Conservation (phyloP, 1,139 yeast genomes). For the Blastobotrys petasosporus region DNA sequence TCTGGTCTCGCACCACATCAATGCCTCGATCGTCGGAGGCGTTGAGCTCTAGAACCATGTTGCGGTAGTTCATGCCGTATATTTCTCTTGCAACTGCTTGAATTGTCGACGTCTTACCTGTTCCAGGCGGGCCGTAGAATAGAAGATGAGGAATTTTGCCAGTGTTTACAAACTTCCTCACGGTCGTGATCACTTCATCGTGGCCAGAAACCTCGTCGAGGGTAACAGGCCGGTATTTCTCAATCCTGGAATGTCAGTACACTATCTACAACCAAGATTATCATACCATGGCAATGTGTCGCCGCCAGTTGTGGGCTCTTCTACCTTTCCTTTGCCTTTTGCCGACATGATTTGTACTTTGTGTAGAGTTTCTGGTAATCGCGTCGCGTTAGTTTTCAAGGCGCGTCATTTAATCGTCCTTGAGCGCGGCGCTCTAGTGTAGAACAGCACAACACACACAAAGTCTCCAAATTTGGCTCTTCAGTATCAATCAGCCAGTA, state of each 20-base stretch:
- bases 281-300: too few relatives aligned
- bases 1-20: slow-evolving; percentile 78
- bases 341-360: slow-evolving; percentile 10
- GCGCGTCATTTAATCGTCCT: too few relatives aligned
- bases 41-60: slow-evolving; percentile 86
- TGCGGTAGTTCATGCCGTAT: slow-evolving; percentile 77
- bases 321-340: slow-evolving; percentile 13
- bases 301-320: too few relatives aligned
- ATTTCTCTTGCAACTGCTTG: slow-evolving; percentile 85
- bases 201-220: slow-evolving; percentile 91
- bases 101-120: slow-evolving; percentile 94
- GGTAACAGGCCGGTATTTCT: slow-evolving; percentile 83
- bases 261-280: too few relatives aligned
- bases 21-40: slow-evolving; percentile 86
- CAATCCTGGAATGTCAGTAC: slow-evolving; percentile 50
- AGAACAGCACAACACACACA: too few relatives aligned
- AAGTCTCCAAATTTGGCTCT: too few relatives aligned
- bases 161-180: slow-evolving; percentile 74
- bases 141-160: slow-evolving; percentile 73
- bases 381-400: too few relatives aligned
- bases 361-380: too few relatives aligned
- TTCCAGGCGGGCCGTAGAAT: slow-evolving; percentile 97
- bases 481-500: too few relatives aligned
- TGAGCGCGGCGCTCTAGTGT: too few relatives aligned
- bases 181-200: slow-evolving; percentile 73